Conservation (phyloP, 1,139 yeast genomes). For the Taphrina betulina region DNA sequence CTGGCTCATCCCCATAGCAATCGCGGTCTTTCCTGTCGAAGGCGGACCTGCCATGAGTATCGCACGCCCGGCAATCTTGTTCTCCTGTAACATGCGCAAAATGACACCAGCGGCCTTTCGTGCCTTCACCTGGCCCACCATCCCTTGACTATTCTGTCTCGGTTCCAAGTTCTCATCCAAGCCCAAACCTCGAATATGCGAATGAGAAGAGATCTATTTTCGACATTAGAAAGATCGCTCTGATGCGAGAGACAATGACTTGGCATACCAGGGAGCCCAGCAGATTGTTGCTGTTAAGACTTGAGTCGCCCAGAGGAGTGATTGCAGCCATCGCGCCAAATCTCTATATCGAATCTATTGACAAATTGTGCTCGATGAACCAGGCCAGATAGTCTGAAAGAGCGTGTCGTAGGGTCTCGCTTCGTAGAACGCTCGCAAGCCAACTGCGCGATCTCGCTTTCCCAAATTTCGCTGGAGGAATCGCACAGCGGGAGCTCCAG, state of each 20-base stretch:
- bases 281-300: constrained; percentile 1
- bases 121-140: constrained; percentile 96
- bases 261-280: constrained; percentile 20
- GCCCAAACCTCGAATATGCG: constrained; percentile 94
- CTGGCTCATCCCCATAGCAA: constrained; percentile 95
- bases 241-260: no score
- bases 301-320: neutral
- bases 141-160: constrained; percentile 75
- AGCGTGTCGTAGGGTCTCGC: no score
- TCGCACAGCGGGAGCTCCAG: no score
- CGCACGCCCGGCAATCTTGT: constrained; percentile 95
- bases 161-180: constrained; percentile 78
- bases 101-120: constrained; percentile 95
- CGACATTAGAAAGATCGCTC: no score
- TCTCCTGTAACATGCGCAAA: constrained; percentile 86
- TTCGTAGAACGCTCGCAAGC: no score
- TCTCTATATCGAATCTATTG: no score
- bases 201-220: constrained; percentile 58
- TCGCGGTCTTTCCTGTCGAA: constrained; percentile 97
- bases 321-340: neutral
- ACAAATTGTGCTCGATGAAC: no score
- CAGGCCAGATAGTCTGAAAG: no score
- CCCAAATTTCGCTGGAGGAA: no score
- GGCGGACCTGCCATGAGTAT: constrained; percentile 97
- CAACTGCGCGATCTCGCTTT: no score